These are phyloP conservation scores for Adansonia digitata DNA, from an alignment of 345 rosid genomes.

Conservation along the genomic window DNA sequence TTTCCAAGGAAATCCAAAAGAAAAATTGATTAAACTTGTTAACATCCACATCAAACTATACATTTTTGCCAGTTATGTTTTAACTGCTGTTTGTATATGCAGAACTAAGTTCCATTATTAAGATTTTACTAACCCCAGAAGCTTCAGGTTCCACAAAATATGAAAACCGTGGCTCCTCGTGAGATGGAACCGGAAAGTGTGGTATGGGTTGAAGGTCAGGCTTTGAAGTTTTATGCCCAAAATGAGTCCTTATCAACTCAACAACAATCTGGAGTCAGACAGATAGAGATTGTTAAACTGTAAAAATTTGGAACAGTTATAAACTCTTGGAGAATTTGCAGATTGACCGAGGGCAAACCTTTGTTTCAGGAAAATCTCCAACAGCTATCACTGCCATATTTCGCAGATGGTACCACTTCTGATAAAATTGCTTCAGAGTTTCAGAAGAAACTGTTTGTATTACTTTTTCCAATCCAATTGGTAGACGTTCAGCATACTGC, in stretches of 20 bases:
- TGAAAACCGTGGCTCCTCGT: slow-evolving; percentile 67
- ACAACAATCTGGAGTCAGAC: slow-evolving; percentile 53
- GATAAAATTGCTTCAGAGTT: slow-evolving; percentile 66
- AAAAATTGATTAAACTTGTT: too few species aligned
- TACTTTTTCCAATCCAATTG: slow-evolving; percentile 88
- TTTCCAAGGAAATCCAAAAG: too few species aligned
- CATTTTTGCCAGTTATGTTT: too few species aligned
- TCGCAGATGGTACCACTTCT: slow-evolving; percentile 71
- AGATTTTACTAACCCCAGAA: slow-evolving; percentile 63
- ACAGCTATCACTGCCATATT: slow-evolving; percentile 93
- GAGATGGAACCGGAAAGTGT: slow-evolving; percentile 66
- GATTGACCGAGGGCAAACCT: slow-evolving; percentile 45
- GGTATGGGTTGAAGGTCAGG: slow-evolving; percentile 43
- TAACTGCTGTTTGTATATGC: too few species aligned
- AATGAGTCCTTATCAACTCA: slow-evolving; percentile 74
- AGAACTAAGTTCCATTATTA: too few species aligned
- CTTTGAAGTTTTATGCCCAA: slow-evolving; percentile 46
- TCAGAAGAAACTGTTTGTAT: slow-evolving; percentile 73
- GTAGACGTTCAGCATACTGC: slow-evolving; percentile 93
- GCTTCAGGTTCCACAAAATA: slow-evolving; percentile 90
- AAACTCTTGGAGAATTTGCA: slow-evolving; percentile 7
- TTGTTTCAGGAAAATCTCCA: slow-evolving; percentile 84
- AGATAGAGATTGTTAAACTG: slow-evolving; percentile 3
- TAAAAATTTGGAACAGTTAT: neutral
- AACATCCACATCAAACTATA: too few species aligned